A percentile compares a stretch with the other conserved stretches of the same genome.
Evolutionary conservation across 805 yeast genomes (phyloP).

Genomic region (Torulaspora delbrueckii): DNA sequence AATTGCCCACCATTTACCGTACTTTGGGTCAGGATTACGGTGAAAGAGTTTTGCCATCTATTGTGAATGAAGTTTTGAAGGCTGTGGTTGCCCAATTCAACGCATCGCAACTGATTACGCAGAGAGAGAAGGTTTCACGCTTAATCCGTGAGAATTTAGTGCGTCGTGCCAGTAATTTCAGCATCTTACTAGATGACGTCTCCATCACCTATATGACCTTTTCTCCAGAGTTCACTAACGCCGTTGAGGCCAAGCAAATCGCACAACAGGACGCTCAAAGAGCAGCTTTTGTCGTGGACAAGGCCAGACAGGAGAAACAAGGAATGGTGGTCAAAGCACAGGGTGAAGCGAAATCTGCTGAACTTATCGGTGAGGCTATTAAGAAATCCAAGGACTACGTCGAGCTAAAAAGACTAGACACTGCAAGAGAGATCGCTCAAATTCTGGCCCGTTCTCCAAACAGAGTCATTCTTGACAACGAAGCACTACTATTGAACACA

Average conservation of each 20-base stretch:
- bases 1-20: constrained; percentile 81
- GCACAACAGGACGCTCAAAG: constrained; percentile 99
- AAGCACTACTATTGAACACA: constrained; percentile 85
- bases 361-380: constrained; percentile 97
- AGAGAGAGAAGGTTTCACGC: constrained; percentile 91
- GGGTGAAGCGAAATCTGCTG: constrained; percentile 98
- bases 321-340: constrained; percentile 94
- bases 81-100: constrained; percentile 97
- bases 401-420: constrained; percentile 92
- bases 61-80: constrained; percentile 94
- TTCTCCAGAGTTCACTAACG: constrained; percentile 94
- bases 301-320: constrained; percentile 96
- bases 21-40: constrained; percentile 94
- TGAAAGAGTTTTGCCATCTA: constrained; percentile 95
- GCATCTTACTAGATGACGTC: constrained; percentile 86
- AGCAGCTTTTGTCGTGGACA: constrained; percentile 95
- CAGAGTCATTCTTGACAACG: constrained; percentile 85
- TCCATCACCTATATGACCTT: constrained; percentile 96
- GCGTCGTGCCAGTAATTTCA: constrained; percentile 87
- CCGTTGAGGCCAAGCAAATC: constrained; percentile 97
- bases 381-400: constrained; percentile 94
- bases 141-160: constrained; percentile 86
- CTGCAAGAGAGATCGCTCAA: constrained; percentile 91
- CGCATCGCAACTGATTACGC: constrained; percentile 97
- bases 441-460: constrained; percentile 86